phyloP scores from a whole-genome alignment of 805 yeast genomes.

The Monosporozyma unispora region DNA sequence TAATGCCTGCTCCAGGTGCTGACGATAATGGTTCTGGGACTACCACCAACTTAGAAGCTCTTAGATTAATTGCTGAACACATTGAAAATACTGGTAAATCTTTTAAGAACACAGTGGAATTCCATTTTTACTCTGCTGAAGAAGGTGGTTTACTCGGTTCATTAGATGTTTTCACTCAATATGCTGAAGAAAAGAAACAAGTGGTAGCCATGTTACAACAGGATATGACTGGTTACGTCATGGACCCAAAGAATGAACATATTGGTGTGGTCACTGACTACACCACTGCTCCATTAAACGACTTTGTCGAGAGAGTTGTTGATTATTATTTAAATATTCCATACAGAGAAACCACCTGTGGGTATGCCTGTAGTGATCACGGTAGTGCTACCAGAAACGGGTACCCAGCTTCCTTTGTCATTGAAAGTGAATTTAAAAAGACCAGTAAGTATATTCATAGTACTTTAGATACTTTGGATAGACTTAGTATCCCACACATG shows the following conservation, averaged over 20 bases:
- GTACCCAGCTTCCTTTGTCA: constrained; percentile 73
- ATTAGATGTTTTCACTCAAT: constrained; percentile 53
- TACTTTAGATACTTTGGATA: constrained; percentile 69
- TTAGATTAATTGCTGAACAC: constrained; percentile 46
- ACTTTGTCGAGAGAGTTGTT: constrained; percentile 54
- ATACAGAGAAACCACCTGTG: constrained; percentile 69
- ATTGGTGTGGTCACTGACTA: constrained; percentile 77
- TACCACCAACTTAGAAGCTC: constrained; percentile 64
- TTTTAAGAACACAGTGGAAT: constrained; percentile 72
- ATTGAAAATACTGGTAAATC: constrained; percentile 26
- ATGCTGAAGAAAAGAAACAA: constrained; percentile 38
- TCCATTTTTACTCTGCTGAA: constrained; percentile 93
- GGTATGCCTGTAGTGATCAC: constrained; percentile 92
- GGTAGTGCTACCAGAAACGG: constrained; percentile 78
- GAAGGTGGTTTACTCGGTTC: constrained; percentile 90
- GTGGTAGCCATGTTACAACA: constrained; percentile 86
- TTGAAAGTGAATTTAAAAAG: constrained; percentile 62
- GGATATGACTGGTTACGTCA: constrained; percentile 84
- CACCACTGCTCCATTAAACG: constrained; percentile 45
- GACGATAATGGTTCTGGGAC: constrained; percentile 93
- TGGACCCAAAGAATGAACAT: constrained; percentile 45
- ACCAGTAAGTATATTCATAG: constrained; percentile 69
- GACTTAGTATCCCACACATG: constrained; percentile 70
- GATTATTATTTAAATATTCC: constrained; percentile 57
- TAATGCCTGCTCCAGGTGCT: constrained; percentile 81